These are phyloP conservation scores for Chytriomyces hyalinus DNA, from an alignment of 192 early-diverging fungal species.

Conservation along the genomic window DNA sequence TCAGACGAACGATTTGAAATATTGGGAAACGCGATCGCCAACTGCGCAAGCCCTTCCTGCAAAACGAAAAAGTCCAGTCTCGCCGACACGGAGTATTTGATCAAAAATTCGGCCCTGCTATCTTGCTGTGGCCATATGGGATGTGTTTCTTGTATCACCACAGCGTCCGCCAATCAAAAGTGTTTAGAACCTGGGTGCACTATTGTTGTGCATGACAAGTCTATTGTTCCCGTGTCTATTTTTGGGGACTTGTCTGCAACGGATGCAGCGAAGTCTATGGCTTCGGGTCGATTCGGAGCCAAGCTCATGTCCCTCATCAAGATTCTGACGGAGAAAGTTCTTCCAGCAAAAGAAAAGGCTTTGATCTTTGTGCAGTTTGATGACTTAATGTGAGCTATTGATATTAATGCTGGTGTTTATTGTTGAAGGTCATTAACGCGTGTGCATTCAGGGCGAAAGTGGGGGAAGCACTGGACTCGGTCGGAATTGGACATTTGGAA, in stretches of 20 bases:
- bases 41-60: slow-evolving; percentile 14
- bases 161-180: slow-evolving; percentile 34
- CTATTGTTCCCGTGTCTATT: slow-evolving; percentile 36
- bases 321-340: slow-evolving; percentile 30
- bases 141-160: slow-evolving; percentile 40
- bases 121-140: slow-evolving; percentile 57
- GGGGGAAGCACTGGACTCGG: slow-evolving; percentile 37
- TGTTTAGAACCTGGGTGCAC: slow-evolving; percentile 44
- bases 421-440: neutral
- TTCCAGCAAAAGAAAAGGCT: slow-evolving; percentile 37
- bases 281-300: slow-evolving; percentile 38
- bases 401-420: neutral
- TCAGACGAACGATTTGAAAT: slow-evolving; percentile 20
- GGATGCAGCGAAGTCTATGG: neutral
- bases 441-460: slow-evolving; percentile 39
- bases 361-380: slow-evolving; percentile 55
- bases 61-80: neutral
- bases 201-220: slow-evolving; percentile 40
- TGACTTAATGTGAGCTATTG: slow-evolving; percentile 36
- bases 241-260: slow-evolving; percentile 19
- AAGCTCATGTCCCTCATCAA: slow-evolving; percentile 41
- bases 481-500: slow-evolving; percentile 40
- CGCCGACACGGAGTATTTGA: neutral
- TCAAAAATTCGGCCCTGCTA: slow-evolving; percentile 42
- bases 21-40: slow-evolving; percentile 1